Evolutionary conservation across 257 asterid genomes (phyloP), one percentile per base, ranked within the genome.

Genomic region (Fraxinus pennsylvanica): DNA sequence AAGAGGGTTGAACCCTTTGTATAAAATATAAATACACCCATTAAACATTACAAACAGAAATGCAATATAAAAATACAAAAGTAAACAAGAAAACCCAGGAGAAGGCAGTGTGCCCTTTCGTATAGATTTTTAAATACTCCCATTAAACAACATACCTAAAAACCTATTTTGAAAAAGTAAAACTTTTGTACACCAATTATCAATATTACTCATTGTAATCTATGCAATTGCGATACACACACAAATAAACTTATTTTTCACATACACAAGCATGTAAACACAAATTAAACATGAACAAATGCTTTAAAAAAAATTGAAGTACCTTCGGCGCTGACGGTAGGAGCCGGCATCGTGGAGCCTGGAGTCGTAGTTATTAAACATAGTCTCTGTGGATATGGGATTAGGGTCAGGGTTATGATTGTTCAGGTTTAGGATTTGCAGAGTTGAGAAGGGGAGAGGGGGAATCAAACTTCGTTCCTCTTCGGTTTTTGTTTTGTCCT

Each of bases 311-410:
- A 45, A 17, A 71, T 43, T 65, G 63, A 59, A 65, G 39, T 88
- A 94, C 98, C 96, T 87, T 69, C 98, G 92, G 68, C 97, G 97
- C 76, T 90, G 89, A 74, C 96, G 97, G 71, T 94, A 94, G 54
- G 98, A 92, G 76, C 82, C 76, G 67, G 90, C 85, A 57, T 94
- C 97, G 63, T 85, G 77, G 65, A 89, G 85, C 68, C 99, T 89
- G 76, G 94, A 74, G 59, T 94, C 99, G 82, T 88, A 85, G 76
- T 82, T 81, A 78, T 78, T 87, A 68, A 32, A 88, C 97, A 94
- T 90, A 82, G 43, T 74, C 72, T n/a, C n/a, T 45, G 68, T 43
- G 12, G 80, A 45, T 12, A 74, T 36, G 83, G 78, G 70, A 43
- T 43, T 10, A 12, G 21, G 73, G 72, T 71, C 50, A 38, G 80